Evolutionary conservation across 2,329 filamentous ascomycete genomes (phyloP), one percentile per base, ranked within the genome.

Genomic region (Grosmannia serpens): DNA sequence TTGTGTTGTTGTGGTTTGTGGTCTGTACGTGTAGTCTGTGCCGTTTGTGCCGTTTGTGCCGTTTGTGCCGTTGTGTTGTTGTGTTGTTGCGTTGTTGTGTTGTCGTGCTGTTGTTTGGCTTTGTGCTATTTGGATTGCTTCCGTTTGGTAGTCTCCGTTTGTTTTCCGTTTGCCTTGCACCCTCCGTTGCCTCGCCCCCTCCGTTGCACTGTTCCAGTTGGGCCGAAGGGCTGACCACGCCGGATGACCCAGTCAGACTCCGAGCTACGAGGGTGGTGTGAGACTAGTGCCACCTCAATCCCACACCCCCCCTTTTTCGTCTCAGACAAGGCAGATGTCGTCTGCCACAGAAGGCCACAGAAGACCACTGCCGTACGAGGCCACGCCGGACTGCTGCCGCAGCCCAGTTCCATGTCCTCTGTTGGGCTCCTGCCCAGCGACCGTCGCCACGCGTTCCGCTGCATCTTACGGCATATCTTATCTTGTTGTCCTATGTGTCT

Each of bases 251-350:
- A 54, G 52, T 54, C 31, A 54, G 52, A 54, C 33, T 29, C 22
- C 33, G 17, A 27, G 29, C 51, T 53, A 53, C 51, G 50, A 52
- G 17, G 15, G 22, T 35, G 51, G 51, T 53, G 51, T 53, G 51
- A 35, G 31, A 38, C 51, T 53, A 53, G 51, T 35, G 31, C 31
- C n/a, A 35, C 31, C 51, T 29, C 31, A 53, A 53, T 53, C 31
- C 51, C 51, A 53, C 51, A 35, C 51, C 51, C 51, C 51, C 51
- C 52, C 52, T 41, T 41, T 41, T 53, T 53, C 31, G 51, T 53
- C 51, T 35, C 31, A 53, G 31, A 35, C n/a, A 22, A 38, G n/a
- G 20, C 46, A 49, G 38, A 49, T 26, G 47, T 50, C 47, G 47
- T n/a, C 47, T 50, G 47, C 26, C 26, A 27, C 47, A 50, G 26